Base-by-base conservation (phyloP, 2,329 filamentous ascomycete genomes). In the Phialemonium atrogriseum region DNA sequence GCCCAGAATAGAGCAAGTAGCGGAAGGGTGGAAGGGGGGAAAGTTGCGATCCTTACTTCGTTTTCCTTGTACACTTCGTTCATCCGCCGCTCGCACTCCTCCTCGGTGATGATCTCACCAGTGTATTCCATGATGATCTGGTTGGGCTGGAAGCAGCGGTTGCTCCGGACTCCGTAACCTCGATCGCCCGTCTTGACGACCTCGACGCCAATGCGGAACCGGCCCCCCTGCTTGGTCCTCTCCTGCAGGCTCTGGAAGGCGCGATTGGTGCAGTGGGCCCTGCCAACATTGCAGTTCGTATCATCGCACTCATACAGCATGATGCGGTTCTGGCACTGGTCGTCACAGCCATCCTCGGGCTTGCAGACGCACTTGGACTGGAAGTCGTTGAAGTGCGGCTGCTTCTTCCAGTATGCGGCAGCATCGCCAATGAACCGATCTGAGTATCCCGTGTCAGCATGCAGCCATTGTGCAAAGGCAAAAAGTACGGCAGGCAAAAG, bases 121-220 rank as follows among this genome's bases (percentile, higher is more conserved):
- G 88, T 89, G 52, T 98, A 98, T 52, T 98, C 91, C 62, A 96
- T 89, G 51, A 98, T 96, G 53, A 98, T 94, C 60, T 96, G 87
- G 48, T 89, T 79, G 2, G 88, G 76, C 35, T 80, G 69, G 54
- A 96, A 98, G 39, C 78, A 81, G 27, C 91, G 78, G 58, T 89
- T 94, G 52, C 84, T 85, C 39, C 91, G 81, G 30, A 98, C 86
- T 32, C 91, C 91, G 53, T 89, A 88, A 17, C 91, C 91, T 36
- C 88, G 79, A 58, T 94, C 84, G 13, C 66, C 60, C 1, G 91
- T 96, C 62, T 94, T 88, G 58, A 94, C 77, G 24, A 96, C 88
- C 55, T 98, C 91, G 7, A 98, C 88, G 27, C 91, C 91, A 37
- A 94, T 80, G 45, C 91, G 81, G 51, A 85, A 98, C 44, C 86